These are phyloP conservation scores for Chaetomium strumarium DNA, from an alignment of 2,329 filamentous ascomycete genomes.

Conservation along the genomic window DNA sequence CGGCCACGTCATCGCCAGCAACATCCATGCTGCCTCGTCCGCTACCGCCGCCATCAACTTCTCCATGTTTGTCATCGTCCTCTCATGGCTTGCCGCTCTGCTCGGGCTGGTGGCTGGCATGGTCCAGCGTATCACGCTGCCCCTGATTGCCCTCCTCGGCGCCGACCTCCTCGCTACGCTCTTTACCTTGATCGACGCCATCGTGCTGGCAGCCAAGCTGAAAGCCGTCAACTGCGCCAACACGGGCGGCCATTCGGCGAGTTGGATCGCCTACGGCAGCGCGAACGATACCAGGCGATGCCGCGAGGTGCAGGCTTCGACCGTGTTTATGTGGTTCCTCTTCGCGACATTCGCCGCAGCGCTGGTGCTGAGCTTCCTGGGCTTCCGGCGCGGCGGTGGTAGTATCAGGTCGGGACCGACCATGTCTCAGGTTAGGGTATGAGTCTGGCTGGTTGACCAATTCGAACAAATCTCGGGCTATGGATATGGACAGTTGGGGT, in stretches of 20 bases:
- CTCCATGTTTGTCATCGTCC: constrained; percentile 63
- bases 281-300: constrained; percentile 57
- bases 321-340: constrained; percentile 75
- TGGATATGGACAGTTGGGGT: background rate
- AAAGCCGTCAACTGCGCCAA: constrained; percentile 59
- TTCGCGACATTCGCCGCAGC: constrained; percentile 56
- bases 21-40: constrained; percentile 38
- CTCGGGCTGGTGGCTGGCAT: constrained; percentile 55
- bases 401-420: constrained; percentile 41
- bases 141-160: constrained; percentile 41
- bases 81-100: constrained; percentile 60
- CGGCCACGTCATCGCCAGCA: constrained; percentile 52
- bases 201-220: constrained; percentile 66
- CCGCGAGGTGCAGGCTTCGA: constrained; percentile 67
- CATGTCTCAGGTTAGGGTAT: constrained; percentile 54
- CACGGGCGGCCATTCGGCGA: constrained; percentile 30
- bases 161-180: constrained; percentile 56
- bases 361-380: constrained; percentile 49
- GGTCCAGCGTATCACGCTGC: constrained; percentile 34
- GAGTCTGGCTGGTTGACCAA: constrained; percentile 18
- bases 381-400: constrained; percentile 45
- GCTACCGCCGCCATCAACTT: constrained; percentile 51
- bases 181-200: constrained; percentile 64
- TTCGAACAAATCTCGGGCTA: background rate
- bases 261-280: constrained; percentile 60